Percentiles rank a stretch among this genome's conserved stretches.
Evolutionary conservation across 2,329 filamentous ascomycete genomes (phyloP).

Genomic region (Emmonsiellopsis sp.): DNA sequence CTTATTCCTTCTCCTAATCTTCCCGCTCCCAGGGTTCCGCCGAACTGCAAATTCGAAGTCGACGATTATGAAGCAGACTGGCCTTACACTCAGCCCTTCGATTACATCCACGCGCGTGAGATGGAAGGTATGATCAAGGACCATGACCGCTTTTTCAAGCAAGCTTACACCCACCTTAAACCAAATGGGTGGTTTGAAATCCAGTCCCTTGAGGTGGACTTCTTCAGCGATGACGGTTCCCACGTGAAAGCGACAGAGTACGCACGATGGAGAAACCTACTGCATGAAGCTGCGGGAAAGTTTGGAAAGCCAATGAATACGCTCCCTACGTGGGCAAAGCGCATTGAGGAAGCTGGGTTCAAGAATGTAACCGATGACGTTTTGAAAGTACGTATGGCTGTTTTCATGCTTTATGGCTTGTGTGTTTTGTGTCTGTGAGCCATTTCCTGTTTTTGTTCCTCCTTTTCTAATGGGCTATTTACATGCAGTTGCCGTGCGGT

Average conservation of each 20-base stretch:
- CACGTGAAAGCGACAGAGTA: neutral
- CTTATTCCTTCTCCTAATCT: neutral
- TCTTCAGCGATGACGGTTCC: neutral
- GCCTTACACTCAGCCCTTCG: neutral
- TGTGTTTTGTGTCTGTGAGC: too few relatives aligned
- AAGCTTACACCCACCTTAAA: neutral
- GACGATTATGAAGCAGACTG: neutral
- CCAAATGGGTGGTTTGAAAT: neutral
- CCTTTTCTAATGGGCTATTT: too few relatives aligned
- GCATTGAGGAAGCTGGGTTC: too few relatives aligned
- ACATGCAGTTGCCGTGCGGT: conserved; percentile 19
- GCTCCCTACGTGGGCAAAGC: too few relatives aligned
- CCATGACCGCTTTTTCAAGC: neutral
- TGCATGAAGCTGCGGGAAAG: too few relatives aligned
- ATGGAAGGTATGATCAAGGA: neutral
- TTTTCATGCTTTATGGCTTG: too few relatives aligned
- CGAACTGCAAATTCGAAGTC: neutral
- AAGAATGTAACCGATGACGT: too few relatives aligned
- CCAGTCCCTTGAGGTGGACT: neutral
- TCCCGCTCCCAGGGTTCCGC: neutral
- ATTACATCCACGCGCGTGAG: neutral
- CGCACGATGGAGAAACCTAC: too few relatives aligned
- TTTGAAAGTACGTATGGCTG: too few relatives aligned
- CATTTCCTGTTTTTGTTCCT: too few relatives aligned
- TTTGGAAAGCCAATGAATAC: too few relatives aligned